These are phyloP conservation scores for Macrophomina phaseolina DNA, from an alignment of 2,329 filamentous ascomycete genomes.

Conservation along the genomic window DNA sequence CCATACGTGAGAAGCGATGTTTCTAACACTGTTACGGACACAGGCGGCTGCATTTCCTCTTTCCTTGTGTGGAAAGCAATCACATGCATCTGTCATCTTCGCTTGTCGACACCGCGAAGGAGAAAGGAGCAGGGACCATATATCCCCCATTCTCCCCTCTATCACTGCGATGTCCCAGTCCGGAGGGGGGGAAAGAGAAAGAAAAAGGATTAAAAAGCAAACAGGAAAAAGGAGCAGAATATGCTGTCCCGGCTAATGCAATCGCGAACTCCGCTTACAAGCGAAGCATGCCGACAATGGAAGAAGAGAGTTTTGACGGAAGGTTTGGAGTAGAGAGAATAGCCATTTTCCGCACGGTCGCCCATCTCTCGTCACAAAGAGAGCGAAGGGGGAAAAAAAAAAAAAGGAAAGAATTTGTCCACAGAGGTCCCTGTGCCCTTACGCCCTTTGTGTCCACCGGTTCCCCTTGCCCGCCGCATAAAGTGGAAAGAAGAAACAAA, in stretches of 20 bases:
- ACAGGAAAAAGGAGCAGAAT: neutral
- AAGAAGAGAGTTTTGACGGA: neutral
- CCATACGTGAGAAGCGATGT: too few relatives aligned
- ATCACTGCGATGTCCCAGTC: neutral
- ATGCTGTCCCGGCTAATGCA: slow-evolving; percentile 18
- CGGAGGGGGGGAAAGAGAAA: neutral
- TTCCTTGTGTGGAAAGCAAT: neutral
- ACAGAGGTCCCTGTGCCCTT: neutral
- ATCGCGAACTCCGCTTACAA: neutral
- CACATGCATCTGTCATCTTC: slow-evolving; percentile 3
- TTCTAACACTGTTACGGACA: neutral
- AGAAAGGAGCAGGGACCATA: neutral
- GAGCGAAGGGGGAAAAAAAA: neutral
- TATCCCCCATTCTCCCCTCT: neutral
- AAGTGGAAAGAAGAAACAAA: too few relatives aligned
- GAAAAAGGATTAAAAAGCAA: neutral
- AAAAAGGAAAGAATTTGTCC: neutral
- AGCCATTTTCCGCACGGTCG: neutral
- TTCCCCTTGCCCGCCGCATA: too few relatives aligned
- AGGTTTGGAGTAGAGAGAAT: neutral
- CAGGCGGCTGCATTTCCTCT: neutral
- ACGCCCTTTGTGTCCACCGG: too few relatives aligned
- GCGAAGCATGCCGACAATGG: neutral
- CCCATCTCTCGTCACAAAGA: neutral
- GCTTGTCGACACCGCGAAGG: neutral